phyloP scores from a whole-genome alignment of 805 yeast genomes.

The Monosporozyma unispora region DNA sequence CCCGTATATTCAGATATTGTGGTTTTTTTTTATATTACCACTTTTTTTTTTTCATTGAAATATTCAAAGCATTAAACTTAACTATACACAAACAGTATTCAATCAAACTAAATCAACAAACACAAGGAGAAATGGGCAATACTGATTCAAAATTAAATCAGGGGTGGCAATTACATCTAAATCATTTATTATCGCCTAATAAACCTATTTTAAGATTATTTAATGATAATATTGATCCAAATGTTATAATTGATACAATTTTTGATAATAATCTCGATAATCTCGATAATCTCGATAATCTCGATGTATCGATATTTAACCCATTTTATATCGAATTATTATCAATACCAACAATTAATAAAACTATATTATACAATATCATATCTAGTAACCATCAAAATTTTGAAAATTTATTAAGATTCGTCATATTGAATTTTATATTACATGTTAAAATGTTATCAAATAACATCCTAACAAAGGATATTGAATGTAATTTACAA shows the following conservation, averaged over 20 bases:
- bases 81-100: not conserved
- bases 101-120: not conserved
- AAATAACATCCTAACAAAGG: too few relatives aligned
- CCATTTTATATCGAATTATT: not conserved
- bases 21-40: too few relatives aligned
- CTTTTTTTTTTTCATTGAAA: too few relatives aligned
- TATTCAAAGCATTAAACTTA: too few relatives aligned
- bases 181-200: slow-evolving; percentile 3
- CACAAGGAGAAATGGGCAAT: slow-evolving; percentile 46
- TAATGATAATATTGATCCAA: not conserved
- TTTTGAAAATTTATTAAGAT: slow-evolving; percentile 34
- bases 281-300: too few relatives aligned
- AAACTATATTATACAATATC: not conserved
- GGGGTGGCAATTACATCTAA: slow-evolving; percentile 44
- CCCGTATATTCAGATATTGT: too few relatives aligned
- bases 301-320: too few relatives aligned
- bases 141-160: slow-evolving; percentile 54
- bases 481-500: not conserved
- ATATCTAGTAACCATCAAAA: slow-evolving; percentile 2
- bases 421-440: slow-evolving; percentile 29
- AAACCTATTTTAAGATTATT: not conserved
- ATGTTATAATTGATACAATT: too few relatives aligned
- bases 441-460: slow-evolving; percentile 19
- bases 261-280: too few relatives aligned
- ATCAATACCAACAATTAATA: not conserved